A percentile compares a stretch with the other conserved stretches of the same genome.
Conservation (phyloP, 2,329 filamentous ascomycete genomes). For the Penicillium janthinellum region DNA sequence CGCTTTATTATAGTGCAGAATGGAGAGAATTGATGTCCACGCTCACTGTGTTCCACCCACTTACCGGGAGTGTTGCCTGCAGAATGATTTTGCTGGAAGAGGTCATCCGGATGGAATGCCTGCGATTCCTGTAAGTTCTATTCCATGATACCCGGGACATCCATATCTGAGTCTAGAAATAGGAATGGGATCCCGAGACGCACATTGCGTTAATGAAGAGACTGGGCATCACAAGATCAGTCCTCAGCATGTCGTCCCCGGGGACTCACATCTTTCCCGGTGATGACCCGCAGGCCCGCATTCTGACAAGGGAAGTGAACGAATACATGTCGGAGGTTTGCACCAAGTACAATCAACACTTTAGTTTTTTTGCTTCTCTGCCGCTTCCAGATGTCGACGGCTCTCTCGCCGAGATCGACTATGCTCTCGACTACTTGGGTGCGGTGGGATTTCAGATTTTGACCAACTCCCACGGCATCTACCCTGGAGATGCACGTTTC, state of each 20-base stretch:
- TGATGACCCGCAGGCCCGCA: constrained; percentile 39
- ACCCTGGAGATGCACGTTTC: constrained; percentile 52
- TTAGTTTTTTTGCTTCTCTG: constrained; percentile 58
- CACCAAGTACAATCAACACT: constrained; percentile 34
- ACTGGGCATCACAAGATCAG: constrained; percentile 53
- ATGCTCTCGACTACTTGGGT: constrained; percentile 44
- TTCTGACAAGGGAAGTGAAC: constrained; percentile 44
- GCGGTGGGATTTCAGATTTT: constrained; percentile 56
- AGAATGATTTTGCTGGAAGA: constrained; percentile 24
- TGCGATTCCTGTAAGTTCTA: constrained; percentile 19
- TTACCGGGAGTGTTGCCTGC: constrained; percentile 24
- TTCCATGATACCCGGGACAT: neutral
- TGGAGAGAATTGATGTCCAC: constrained; percentile 25
- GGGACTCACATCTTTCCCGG: constrained; percentile 51
- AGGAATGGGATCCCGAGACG: constrained; percentile 48
- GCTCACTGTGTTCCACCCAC: constrained; percentile 21
- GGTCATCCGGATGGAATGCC: constrained; percentile 28
- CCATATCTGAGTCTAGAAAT: neutral
- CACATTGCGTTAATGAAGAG: constrained; percentile 56
- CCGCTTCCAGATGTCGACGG: constrained; percentile 55
- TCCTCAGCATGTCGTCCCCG: constrained; percentile 58
- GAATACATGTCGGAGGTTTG: constrained; percentile 31
- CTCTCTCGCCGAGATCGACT: constrained; percentile 52
- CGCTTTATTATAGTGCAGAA: neutral
- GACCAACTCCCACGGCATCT: constrained; percentile 57